These are phyloP conservation scores for Papiliotrema nemorosa DNA, from an alignment of 1,284 basidiomycete genomes.

Conservation along the genomic window DNA sequence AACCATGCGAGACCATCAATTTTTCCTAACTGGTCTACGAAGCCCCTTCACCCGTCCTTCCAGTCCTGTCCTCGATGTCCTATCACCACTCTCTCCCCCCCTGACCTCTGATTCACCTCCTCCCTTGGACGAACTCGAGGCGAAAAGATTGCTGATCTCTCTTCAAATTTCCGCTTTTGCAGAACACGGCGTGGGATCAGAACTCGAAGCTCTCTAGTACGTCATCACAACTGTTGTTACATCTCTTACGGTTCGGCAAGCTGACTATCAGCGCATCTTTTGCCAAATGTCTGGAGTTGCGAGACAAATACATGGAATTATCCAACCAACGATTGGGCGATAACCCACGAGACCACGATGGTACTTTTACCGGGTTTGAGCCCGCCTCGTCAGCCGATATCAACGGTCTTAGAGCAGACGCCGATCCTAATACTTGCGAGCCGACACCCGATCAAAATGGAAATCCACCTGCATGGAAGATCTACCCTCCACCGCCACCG, in stretches of 20 bases:
- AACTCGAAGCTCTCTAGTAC: constrained; percentile 50
- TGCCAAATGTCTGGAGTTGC: constrained; percentile 74
- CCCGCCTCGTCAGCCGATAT: constrained; percentile 60
- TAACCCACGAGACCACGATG: constrained; percentile 85
- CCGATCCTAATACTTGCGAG: constrained; percentile 47
- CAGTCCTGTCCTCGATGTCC: constrained; percentile 4
- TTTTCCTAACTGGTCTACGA: constrained; percentile 12
- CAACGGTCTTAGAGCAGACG: constrained; percentile 63
- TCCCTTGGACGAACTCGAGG: not conserved
- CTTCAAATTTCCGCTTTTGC: constrained; percentile 42
- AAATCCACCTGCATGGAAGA: constrained; percentile 63
- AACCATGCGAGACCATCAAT: constrained; percentile 17
- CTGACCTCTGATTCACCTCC: not conserved
- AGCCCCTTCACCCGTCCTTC: constrained; percentile 13
- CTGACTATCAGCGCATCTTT: constrained; percentile 53
- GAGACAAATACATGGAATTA: constrained; percentile 84
- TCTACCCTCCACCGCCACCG: constrained; percentile 84
- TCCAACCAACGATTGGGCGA: constrained; percentile 86
- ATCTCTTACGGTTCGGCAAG: not conserved
- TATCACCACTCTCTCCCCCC: not conserved
- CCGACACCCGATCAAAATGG: constrained; percentile 2
- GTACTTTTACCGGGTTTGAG: constrained; percentile 61
- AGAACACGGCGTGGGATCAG: constrained; percentile 48
- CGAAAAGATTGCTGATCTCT: constrained; percentile 36
- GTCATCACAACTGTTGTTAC: no score